Percentiles rank a stretch among this genome's conserved stretches.
Evolutionary conservation across 495 filamentous ascomycete genomes (phyloP).

Genomic region (Lasiosphaeris hirsuta): DNA sequence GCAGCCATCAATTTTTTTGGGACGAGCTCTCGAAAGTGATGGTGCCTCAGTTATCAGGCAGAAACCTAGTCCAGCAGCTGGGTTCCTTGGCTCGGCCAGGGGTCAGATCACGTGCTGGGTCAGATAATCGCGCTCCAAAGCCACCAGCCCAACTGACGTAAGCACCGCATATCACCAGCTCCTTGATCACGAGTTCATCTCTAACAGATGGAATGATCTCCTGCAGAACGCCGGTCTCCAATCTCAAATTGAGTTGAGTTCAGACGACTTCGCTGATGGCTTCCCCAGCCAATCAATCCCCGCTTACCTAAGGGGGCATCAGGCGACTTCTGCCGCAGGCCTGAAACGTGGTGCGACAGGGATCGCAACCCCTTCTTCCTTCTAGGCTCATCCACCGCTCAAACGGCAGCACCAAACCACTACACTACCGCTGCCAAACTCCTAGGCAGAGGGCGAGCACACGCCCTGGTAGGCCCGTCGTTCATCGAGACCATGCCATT

Average conservation of each 20-base stretch:
- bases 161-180: background rate
- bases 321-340: constrained; percentile 13
- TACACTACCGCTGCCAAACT: too few relatives aligned
- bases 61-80: too few relatives aligned
- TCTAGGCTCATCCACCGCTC: background rate
- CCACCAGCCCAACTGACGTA: background rate
- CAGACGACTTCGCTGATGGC: background rate
- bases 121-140: background rate
- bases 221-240: too few relatives aligned
- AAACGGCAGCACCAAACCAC: too few relatives aligned
- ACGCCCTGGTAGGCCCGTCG: too few relatives aligned
- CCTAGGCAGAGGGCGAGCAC: too few relatives aligned
- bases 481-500: too few relatives aligned
- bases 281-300: background rate
- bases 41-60: too few relatives aligned
- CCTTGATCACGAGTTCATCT: background rate
- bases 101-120: background rate
- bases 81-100: background rate
- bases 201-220: too few relatives aligned
- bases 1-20: constrained; percentile 5
- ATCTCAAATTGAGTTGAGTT: background rate
- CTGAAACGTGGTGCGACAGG: constrained; percentile 13
- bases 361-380: constrained; percentile 1
- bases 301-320: constrained; percentile 9
- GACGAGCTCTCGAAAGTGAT: background rate